These are phyloP conservation scores for Sporothrix phasma DNA, from an alignment of 2,329 filamentous ascomycete species.

Conservation along the genomic window DNA sequence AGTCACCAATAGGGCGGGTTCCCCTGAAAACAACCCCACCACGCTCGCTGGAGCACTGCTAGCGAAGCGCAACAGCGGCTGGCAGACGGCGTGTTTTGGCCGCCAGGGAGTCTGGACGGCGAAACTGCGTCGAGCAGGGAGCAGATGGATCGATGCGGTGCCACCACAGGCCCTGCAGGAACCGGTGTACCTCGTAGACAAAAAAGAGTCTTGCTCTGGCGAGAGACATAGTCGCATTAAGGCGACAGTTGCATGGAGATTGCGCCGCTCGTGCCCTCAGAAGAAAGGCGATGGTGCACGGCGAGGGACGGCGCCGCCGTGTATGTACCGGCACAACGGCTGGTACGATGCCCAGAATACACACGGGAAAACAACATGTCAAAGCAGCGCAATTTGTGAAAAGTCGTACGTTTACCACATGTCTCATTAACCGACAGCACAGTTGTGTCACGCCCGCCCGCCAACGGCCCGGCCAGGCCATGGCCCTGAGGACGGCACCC, in stretches of 20 bases:
- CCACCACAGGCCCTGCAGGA: slow-evolving; percentile 3
- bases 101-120: too few species aligned
- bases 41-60: too few species aligned
- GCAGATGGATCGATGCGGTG: background rate
- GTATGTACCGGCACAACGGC: background rate
- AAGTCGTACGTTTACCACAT: too few species aligned
- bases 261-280: too few species aligned
- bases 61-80: background rate
- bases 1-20: background rate
- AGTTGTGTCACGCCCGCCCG: background rate
- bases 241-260: background rate
- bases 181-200: too few species aligned
- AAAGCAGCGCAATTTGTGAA: too few species aligned
- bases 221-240: background rate
- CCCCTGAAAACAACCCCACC: background rate
- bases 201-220: background rate
- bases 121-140: too few species aligned
- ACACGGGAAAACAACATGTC: too few species aligned
- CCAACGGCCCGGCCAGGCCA: too few species aligned
- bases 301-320: background rate
- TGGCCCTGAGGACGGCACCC: too few species aligned
- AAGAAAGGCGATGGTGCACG: background rate
- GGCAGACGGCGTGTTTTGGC: background rate
- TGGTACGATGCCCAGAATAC: too few species aligned
- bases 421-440: too few species aligned